phyloP scores from a whole-genome alignment of 2,329 filamentous ascomycete genomes.

The Exophiala mesophila region DNA sequence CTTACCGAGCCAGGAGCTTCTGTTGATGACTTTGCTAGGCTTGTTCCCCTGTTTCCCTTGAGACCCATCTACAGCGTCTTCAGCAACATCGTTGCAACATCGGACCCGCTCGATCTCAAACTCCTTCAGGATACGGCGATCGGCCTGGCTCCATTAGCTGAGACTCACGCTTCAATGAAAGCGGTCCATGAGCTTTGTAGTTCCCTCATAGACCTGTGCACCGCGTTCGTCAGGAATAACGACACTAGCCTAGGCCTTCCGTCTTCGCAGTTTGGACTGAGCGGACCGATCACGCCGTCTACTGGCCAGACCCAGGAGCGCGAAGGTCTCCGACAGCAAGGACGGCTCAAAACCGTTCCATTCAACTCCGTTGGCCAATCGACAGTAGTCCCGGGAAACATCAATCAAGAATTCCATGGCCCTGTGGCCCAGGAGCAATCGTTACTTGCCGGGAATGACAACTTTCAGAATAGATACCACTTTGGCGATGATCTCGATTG shows the following conservation, averaged over 20 bases:
- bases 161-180: constrained; percentile 2
- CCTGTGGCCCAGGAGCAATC: not conserved
- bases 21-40: not conserved
- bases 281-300: not conserved
- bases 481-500: constrained; percentile 1
- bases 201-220: not conserved
- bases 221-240: not conserved
- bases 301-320: not conserved
- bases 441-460: not conserved
- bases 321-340: constrained; percentile 1
- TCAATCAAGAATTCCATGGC: not conserved
- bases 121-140: constrained; percentile 2
- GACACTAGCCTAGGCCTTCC: not conserved
- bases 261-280: not conserved
- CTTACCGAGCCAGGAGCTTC: not conserved
- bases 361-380: not conserved
- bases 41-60: constrained; percentile 1
- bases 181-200: constrained; percentile 1
- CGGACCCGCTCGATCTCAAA: constrained; percentile 2
- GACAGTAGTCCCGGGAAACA: not conserved
- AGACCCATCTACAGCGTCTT: not conserved
- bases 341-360: not conserved
- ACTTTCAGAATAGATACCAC: not conserved
- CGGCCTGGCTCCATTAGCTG: constrained; percentile 1
- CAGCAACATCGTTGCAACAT: constrained; percentile 2